Percentiles rank a stretch among this genome's conserved stretches.
Evolutionary conservation across 106 monocot species (phyloP).

Genomic region (Acorus gramineus): DNA sequence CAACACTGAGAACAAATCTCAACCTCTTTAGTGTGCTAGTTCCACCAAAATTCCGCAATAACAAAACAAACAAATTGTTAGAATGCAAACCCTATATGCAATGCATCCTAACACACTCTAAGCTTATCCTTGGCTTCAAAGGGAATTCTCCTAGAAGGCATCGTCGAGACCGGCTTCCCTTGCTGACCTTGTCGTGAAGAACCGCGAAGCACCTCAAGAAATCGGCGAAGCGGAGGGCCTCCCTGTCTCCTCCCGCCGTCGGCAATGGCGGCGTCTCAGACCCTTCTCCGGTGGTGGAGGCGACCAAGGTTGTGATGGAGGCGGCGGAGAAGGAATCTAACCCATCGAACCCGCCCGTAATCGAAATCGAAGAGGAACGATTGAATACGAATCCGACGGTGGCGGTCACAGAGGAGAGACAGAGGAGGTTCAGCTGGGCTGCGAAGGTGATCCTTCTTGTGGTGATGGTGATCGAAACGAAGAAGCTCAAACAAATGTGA

Average conservation of each 20-base stretch:
- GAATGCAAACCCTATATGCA: too few species aligned
- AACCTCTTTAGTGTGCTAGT: too few species aligned
- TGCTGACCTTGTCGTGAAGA: constrained; percentile 80
- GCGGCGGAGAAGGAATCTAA: background rate
- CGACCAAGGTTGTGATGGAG: background rate
- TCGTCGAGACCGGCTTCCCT: constrained; percentile 83
- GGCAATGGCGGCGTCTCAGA: background rate
- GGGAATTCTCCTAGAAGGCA: too few species aligned
- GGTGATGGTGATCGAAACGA: constrained; percentile 4
- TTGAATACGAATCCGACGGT: background rate
- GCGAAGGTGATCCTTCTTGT: background rate
- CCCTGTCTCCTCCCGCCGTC: background rate
- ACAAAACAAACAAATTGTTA: too few species aligned
- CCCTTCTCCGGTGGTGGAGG: background rate
- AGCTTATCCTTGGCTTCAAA: too few species aligned
- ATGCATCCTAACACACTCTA: too few species aligned
- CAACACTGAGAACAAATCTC: too few species aligned
- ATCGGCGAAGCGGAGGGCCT: constrained; percentile 10
- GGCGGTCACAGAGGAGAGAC: background rate
- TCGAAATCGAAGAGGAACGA: too few species aligned
- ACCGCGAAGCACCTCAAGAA: constrained; percentile 42
- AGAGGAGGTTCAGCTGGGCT: background rate
- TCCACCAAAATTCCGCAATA: too few species aligned
- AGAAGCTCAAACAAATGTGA: background rate
- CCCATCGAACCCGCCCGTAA: background rate